Evolutionary conservation across 2,329 filamentous ascomycete genomes (phyloP), one percentile per base, ranked within the genome.

Genomic region (Colletotrichum sp.): DNA sequence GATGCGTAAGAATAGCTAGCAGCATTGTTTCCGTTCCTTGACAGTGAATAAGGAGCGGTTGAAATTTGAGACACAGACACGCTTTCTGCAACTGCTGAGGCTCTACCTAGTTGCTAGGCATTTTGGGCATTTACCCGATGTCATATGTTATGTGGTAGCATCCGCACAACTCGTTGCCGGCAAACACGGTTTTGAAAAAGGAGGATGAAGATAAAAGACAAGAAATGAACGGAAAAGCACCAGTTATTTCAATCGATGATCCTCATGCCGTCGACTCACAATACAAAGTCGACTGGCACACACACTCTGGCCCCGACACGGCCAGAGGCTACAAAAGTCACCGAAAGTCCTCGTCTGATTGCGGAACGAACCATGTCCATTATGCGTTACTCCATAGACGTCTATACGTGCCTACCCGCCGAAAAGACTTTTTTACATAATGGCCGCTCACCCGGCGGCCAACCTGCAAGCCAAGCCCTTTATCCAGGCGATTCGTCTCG

Each of bases 321-420:
- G 2, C 43, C n/a, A 51, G 43, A 51, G 43, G 12, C 43, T 51
- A 51, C 43, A 24, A 21, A 12, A 12, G 12, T 51, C 21, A 47
- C 24, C 11, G 38, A 31, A 33, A 27, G 29, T n/a, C 8, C 18
- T 31, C 11, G 12, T 18, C 33, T 16, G 29, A 31, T 15, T 31
- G 36, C 16, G 68, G 62, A 34, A 61, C 38, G 57, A 74, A 65
- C 70, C 64, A 62, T 66, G 72, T 73, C 72, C 72, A 63, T 74
- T 73, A 74, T 74, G 72, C 72, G 70, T 74, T 73, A 74, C 65
- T 73, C 72, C 64, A 73, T 69, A 73, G 72, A 72, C 68, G 69
- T 74, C 72, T 73, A 74, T 73, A 61, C 69, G 64, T 68, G 70
- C 65, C 70, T 69, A 55, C 59, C 64, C 70, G 61, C 61, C 58